Evolutionary conservation across 257 asterid species (phyloP).

Genomic region (Nicotiana obtusifolia): DNA sequence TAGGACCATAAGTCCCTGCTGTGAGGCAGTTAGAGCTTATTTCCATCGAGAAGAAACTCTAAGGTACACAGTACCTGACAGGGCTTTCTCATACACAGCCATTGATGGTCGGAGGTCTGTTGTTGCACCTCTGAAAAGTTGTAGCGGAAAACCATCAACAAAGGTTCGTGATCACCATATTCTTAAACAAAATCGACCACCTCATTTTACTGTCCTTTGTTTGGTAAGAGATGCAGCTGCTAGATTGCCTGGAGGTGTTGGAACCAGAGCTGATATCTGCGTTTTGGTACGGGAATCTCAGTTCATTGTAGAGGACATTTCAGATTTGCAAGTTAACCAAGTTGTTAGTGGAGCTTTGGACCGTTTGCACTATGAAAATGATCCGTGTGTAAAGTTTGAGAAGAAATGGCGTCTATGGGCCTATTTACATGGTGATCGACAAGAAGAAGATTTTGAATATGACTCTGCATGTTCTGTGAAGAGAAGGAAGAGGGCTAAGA

Average conservation of each 20-base stretch:
- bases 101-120: slow-evolving; percentile 76
- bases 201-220: slow-evolving; percentile 84
- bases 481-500: slow-evolving; percentile 88
- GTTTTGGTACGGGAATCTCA: slow-evolving; percentile 87
- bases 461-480: slow-evolving; percentile 88
- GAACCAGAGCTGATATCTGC: slow-evolving; percentile 88
- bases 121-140: slow-evolving; percentile 91
- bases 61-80: slow-evolving; percentile 82
- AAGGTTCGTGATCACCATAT: slow-evolving; percentile 89
- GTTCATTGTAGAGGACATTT: slow-evolving; percentile 75
- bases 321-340: slow-evolving; percentile 81
- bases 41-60: slow-evolving; percentile 78
- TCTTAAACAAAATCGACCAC: slow-evolving; percentile 79
- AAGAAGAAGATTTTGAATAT: slow-evolving; percentile 93
- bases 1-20: slow-evolving; percentile 61
- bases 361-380: slow-evolving; percentile 86
- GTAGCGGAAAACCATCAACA: slow-evolving; percentile 92
- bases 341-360: slow-evolving; percentile 93
- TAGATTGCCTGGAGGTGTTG: slow-evolving; percentile 86
- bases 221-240: slow-evolving; percentile 97
- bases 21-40: slow-evolving; percentile 72
- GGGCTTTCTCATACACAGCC: slow-evolving; percentile 76
- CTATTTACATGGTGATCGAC: slow-evolving; percentile 78
- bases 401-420: slow-evolving; percentile 84
- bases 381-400: slow-evolving; percentile 87